A percentile compares a stretch with the other conserved stretches of the same genome.
Conservation (phyloP, 2,329 filamentous ascomycete genomes). For the Blumeria graminis region DNA sequence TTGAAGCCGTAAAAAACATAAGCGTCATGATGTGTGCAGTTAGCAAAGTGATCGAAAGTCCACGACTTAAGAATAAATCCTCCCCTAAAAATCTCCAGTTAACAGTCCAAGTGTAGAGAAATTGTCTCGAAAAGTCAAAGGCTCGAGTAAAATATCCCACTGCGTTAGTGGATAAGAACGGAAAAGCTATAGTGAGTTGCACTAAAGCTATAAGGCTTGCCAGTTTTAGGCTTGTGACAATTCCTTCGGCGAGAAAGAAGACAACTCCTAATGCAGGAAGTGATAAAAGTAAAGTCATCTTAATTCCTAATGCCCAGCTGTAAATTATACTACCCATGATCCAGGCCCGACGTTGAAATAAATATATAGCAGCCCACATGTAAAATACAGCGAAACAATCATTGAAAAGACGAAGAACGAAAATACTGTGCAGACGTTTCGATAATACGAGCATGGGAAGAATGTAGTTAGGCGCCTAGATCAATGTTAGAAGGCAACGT, state of each 20-base stretch:
- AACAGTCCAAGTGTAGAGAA: slow-evolving; percentile 95
- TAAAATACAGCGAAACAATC: slow-evolving; percentile 73
- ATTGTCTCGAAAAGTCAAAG: slow-evolving; percentile 76
- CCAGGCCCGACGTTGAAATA: slow-evolving; percentile 54
- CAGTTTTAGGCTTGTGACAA: slow-evolving; percentile 38
- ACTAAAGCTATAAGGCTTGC: slow-evolving; percentile 49
- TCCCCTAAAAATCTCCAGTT: slow-evolving; percentile 96
- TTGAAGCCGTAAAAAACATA: slow-evolving; percentile 27
- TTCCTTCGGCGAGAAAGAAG: slow-evolving; percentile 48
- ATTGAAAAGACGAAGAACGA: slow-evolving; percentile 81
- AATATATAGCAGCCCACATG: slow-evolving; percentile 58
- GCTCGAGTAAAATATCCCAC: slow-evolving; percentile 55
- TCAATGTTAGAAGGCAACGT: not conserved
- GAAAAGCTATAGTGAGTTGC: slow-evolving; percentile 42
- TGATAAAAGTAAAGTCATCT: slow-evolving; percentile 75
- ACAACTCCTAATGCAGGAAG: slow-evolving; percentile 60
- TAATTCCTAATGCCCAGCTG: slow-evolving; percentile 63
- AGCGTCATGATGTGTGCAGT: slow-evolving; percentile 30
- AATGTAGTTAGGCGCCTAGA: slow-evolving; percentile 59
- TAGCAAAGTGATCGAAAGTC: slow-evolving; percentile 33
- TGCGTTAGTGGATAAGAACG: slow-evolving; percentile 44
- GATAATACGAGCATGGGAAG: slow-evolving; percentile 69
- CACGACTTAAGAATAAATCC: slow-evolving; percentile 46
- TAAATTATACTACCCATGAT: slow-evolving; percentile 48
- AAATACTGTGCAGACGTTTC: slow-evolving; percentile 84